These are phyloP conservation scores for Cephaloascus albidus DNA, from an alignment of 805 yeast genomes.

Conservation along the genomic window DNA sequence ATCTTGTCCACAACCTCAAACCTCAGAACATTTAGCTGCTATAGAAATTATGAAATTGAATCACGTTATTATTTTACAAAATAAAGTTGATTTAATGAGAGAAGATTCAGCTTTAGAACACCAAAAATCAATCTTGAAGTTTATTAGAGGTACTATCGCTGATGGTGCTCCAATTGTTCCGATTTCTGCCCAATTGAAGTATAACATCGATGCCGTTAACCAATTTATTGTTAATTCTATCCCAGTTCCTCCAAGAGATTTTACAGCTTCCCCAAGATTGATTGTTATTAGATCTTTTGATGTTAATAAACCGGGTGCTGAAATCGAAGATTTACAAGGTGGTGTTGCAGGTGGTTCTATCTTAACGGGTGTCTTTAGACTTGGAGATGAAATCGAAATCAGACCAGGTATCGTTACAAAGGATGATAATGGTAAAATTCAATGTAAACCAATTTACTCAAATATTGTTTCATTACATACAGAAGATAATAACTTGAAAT, in stretches of 20 bases:
- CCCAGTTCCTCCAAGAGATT: conserved; percentile 96
- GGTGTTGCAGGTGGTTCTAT: conserved; percentile 99
- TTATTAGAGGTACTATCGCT: conserved; percentile 96
- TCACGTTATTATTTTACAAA: conserved; percentile 92
- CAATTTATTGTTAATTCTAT: conserved; percentile 91
- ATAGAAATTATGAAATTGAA: conserved; percentile 98
- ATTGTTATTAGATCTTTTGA: conserved; percentile 98
- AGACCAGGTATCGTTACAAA: conserved; percentile 99
- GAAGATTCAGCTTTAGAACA: conserved; percentile 96
- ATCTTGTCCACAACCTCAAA: conserved; percentile 99
- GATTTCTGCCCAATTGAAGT: conserved; percentile 96
- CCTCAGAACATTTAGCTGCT: conserved; percentile 98
- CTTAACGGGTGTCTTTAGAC: conserved; percentile 89
- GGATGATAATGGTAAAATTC: conserved; percentile 79
- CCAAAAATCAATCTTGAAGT: conserved; percentile 82
- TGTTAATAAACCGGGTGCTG: conserved; percentile 98
- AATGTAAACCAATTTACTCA: conserved; percentile 93
- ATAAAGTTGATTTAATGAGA: conserved; percentile 97
- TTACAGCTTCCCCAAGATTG: conserved; percentile 85
- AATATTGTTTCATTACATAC: conserved; percentile 92
- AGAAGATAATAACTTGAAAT: conserved; percentile 94
- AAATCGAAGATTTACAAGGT: conserved; percentile 93
- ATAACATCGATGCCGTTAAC: conserved; percentile 97
- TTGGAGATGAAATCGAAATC: conserved; percentile 97
- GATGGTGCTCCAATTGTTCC: conserved; percentile 99